phyloP scores from a whole-genome alignment of 2,329 filamentous ascomycete species.

The Aspergillus sp. region DNA sequence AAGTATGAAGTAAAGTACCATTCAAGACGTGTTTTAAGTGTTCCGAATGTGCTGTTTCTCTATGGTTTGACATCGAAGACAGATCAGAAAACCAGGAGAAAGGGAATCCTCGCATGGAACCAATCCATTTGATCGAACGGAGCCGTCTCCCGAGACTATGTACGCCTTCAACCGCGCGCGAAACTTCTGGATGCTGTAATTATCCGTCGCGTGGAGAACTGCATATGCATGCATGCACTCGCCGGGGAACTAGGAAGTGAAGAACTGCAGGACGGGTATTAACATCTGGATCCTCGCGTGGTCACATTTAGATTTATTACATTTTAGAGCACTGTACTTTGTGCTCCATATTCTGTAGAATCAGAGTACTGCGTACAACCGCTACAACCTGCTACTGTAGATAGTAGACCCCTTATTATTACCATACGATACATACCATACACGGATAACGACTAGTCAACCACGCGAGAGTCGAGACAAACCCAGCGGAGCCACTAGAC shows the following conservation, averaged over 20 bases:
- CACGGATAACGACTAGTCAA: background rate
- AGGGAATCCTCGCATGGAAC: background rate
- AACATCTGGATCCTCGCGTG: background rate
- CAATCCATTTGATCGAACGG: background rate
- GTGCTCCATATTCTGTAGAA: no score
- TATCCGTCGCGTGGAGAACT: background rate
- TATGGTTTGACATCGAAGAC: no score
- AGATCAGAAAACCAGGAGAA: no score
- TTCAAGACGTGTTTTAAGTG: no score
- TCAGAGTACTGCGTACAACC: background rate
- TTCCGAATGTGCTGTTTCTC: no score
- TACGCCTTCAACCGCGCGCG: background rate
- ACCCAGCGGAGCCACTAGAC: background rate
- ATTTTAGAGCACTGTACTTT: no score
- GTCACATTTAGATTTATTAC: no score
- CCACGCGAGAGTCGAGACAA: conserved; percentile 1
- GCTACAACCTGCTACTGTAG: background rate
- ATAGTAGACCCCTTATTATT: background rate
- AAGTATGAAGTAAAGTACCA: no score
- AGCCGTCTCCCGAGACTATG: background rate
- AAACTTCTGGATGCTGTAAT: background rate
- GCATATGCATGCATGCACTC: background rate
- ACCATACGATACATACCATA: background rate
- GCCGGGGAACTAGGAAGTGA: background rate
- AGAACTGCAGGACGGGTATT: background rate